Evolutionary conservation across 805 yeast species (phyloP).

Genomic region (Candida hungchunana): DNA sequence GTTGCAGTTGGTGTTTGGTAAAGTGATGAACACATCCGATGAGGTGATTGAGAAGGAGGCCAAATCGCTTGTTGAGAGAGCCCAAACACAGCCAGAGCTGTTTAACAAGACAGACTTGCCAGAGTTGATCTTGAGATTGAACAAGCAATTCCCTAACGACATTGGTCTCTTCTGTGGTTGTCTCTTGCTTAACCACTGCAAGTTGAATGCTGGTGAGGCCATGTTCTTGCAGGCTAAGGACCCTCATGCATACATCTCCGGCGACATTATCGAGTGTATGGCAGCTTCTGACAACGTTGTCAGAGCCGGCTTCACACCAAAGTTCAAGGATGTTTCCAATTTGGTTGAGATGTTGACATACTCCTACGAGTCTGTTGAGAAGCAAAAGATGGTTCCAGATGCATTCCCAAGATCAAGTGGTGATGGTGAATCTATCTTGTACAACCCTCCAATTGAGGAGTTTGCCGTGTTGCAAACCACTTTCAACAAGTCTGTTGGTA

Average conservation of each 20-base stretch:
- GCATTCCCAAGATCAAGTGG: slow-evolving; percentile 51
- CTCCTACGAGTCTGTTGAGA: slow-evolving; percentile 80
- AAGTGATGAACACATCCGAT: slow-evolving; percentile 81
- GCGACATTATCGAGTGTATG: slow-evolving; percentile 99
- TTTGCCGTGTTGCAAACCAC: slow-evolving; percentile 87
- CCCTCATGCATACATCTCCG: slow-evolving; percentile 96
- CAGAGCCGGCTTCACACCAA: slow-evolving; percentile 99
- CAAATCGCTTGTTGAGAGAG: slow-evolving; percentile 59
- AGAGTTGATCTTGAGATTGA: slow-evolving; percentile 67
- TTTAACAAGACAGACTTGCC: slow-evolving; percentile 57
- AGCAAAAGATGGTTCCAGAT: slow-evolving; percentile 81
- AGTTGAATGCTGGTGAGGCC: slow-evolving; percentile 84
- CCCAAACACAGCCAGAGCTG: slow-evolving; percentile 51
- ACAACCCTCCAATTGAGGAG: slow-evolving; percentile 96
- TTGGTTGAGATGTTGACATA: slow-evolving; percentile 90
- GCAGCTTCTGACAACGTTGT: slow-evolving; percentile 98
- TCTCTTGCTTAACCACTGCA: slow-evolving; percentile 83
- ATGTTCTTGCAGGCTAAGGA: slow-evolving; percentile 95
- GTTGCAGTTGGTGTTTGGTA: slow-evolving; percentile 71
- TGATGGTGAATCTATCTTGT: slow-evolving; percentile 62
- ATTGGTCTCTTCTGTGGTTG: slow-evolving; percentile 96
- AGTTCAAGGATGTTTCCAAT: slow-evolving; percentile 90
- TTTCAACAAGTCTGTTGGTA: slow-evolving; percentile 46
- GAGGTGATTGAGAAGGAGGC: slow-evolving; percentile 53
- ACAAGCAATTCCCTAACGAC: slow-evolving; percentile 89